phyloP scores from a whole-genome alignment of 257 asterid genomes.

The Coffea eugenioides region DNA sequence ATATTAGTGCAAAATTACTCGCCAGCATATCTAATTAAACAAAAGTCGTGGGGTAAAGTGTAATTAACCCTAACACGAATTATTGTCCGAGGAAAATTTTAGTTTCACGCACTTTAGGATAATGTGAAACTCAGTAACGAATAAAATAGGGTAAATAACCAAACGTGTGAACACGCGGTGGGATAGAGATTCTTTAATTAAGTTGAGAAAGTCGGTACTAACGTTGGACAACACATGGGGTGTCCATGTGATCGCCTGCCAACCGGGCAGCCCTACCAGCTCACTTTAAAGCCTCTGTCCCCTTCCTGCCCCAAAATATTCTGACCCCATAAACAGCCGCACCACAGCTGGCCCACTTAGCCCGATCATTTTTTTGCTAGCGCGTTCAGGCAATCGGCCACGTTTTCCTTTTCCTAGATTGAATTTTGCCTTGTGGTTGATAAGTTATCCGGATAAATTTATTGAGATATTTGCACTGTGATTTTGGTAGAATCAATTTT shows the following conservation, averaged over 20 bases:
- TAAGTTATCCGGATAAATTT: too few relatives aligned
- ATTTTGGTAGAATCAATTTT: too few relatives aligned
- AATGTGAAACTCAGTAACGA: background rate
- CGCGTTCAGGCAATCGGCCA: background rate
- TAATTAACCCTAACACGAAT: too few relatives aligned
- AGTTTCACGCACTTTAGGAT: too few relatives aligned
- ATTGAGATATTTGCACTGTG: too few relatives aligned
- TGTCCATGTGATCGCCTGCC: slow-evolving; percentile 37
- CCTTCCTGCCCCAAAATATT: background rate
- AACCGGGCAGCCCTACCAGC: slow-evolving; percentile 34
- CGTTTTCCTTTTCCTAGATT: background rate
- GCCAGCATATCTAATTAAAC: too few relatives aligned
- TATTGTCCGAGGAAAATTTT: too few relatives aligned
- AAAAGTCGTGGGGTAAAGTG: too few relatives aligned
- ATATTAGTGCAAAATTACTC: too few relatives aligned
- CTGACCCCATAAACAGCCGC: background rate
- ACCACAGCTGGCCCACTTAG: background rate
- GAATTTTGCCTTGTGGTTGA: too few relatives aligned
- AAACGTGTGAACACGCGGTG: background rate
- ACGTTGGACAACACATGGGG: slow-evolving; percentile 43
- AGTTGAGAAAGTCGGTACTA: background rate
- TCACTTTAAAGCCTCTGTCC: background rate
- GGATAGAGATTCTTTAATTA: background rate
- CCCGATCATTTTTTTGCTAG: background rate
- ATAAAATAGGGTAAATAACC: background rate